Conservation (phyloP, 202 grass and related monocot species). For the Eragrostis tef region DNA sequence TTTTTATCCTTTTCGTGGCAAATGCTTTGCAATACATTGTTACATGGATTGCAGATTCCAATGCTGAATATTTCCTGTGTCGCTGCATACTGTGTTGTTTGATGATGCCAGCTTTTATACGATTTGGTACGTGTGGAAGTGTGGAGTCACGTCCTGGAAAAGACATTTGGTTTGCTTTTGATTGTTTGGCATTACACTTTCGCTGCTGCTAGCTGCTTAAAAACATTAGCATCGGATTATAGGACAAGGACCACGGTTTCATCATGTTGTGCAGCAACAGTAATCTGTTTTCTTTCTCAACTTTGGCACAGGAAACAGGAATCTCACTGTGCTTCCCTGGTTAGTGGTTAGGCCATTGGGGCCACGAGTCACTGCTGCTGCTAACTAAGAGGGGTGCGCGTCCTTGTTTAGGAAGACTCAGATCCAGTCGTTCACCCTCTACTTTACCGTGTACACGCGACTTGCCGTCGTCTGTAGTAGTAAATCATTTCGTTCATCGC, state of each 20-base stretch:
- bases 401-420: not conserved
- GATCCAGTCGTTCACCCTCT: not conserved
- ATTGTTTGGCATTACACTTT: slow-evolving; percentile 10
- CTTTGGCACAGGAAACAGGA: not conserved
- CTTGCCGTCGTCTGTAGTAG: no score
- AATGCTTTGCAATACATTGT: not conserved
- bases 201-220: not conserved
- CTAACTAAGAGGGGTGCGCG: not conserved
- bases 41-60: not conserved
- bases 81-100: not conserved
- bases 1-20: not conserved
- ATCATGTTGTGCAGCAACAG: slow-evolving; percentile 6
- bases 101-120: not conserved
- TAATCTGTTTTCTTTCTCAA: not conserved
- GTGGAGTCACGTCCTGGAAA: not conserved
- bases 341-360: not conserved
- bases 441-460: no score
- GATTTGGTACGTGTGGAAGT: not conserved
- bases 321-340: not conserved
- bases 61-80: not conserved
- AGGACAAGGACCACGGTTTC: slow-evolving; percentile 16
- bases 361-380: not conserved
- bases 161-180: not conserved
- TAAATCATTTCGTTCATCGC: no score
- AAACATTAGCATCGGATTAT: not conserved